phyloP scores from a whole-genome alignment of 768 basidiomycete genomes.

The Clavulina sp. region DNA sequence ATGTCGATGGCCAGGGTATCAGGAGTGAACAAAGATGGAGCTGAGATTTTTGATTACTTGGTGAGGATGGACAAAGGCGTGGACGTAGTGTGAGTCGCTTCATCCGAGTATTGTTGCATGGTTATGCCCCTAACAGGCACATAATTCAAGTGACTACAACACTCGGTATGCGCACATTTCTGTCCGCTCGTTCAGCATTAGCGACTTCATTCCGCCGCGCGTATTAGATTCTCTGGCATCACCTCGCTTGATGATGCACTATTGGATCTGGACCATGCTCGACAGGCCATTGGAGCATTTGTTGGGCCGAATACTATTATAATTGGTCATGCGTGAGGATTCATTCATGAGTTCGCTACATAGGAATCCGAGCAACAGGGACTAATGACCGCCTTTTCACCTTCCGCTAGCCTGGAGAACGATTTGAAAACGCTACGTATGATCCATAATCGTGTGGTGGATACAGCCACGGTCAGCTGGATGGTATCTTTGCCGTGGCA shows the following conservation, averaged over 20 bases:
- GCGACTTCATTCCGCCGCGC: neutral
- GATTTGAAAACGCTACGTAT: constrained; percentile 83
- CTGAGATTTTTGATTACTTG: constrained; percentile 63
- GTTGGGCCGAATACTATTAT: constrained; percentile 71
- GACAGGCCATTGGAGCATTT: constrained; percentile 47
- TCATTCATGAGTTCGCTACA: constrained; percentile 5
- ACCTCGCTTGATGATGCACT: constrained; percentile 40
- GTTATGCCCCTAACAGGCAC: neutral
- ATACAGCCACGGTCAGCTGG: constrained; percentile 44
- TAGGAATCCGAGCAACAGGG: neutral
- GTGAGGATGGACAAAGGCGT: constrained; percentile 69
- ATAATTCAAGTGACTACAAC: constrained; percentile 55
- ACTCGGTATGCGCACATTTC: constrained; percentile 34
- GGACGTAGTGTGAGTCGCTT: constrained; percentile 43
- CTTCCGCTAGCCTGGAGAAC: constrained; percentile 66
- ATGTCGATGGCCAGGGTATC: constrained; percentile 83
- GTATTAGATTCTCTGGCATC: constrained; percentile 67
- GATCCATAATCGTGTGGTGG: constrained; percentile 68
- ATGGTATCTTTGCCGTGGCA: neutral
- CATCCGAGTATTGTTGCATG: neutral
- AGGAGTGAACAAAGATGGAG: constrained; percentile 60
- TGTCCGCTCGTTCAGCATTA: constrained; percentile 5
- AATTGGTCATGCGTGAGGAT: constrained; percentile 37
- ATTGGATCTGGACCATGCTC: constrained; percentile 46
- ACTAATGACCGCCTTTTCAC: neutral